Conservation (phyloP, 1,284 basidiomycete genomes). For the Neotropicomus parvogracilis region DNA sequence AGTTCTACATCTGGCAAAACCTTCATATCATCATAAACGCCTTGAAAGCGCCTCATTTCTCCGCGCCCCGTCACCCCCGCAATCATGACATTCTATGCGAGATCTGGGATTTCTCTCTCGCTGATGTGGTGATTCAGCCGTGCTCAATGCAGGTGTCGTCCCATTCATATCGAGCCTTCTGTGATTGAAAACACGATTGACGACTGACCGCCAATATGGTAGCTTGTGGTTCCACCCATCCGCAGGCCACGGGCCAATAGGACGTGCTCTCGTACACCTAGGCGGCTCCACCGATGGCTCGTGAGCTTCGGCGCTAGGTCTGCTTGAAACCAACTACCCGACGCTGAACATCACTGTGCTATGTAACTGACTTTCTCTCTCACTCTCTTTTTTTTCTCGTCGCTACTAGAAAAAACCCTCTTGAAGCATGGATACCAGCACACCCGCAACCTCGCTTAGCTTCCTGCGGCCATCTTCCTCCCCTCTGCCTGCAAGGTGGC, state of each 20-base stretch:
- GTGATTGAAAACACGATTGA: constrained; percentile 20
- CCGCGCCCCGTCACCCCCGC: constrained; percentile 26
- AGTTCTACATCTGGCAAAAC: constrained; percentile 13
- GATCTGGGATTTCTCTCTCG: constrained; percentile 19
- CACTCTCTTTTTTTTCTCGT: constrained; percentile 1
- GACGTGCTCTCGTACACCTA: constrained; percentile 1
- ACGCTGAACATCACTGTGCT: constrained; percentile 9
- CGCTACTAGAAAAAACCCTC: constrained; percentile 17
- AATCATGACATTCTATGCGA: constrained; percentile 11
- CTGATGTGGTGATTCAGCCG: constrained; percentile 8
- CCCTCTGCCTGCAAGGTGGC: constrained; percentile 32
- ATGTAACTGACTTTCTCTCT: constrained; percentile 3
- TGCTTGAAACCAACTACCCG: constrained; percentile 10
- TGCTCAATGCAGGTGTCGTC: constrained; percentile 12
- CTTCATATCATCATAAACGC: constrained; percentile 26
- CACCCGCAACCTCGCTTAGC: constrained; percentile 29
- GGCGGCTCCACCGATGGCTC: constrained; percentile 1
- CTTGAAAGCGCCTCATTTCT: constrained; percentile 18
- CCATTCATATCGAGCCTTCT: constrained; percentile 22
- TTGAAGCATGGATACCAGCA: constrained; percentile 23
- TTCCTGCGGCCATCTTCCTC: constrained; percentile 26
- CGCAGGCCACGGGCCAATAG: constrained; percentile 12
- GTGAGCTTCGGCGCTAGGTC: constrained; percentile 3
- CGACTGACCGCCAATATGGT: constrained; percentile 10
- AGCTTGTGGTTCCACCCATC: constrained; percentile 5